Evolutionary conservation across 2,329 filamentous ascomycete genomes (phyloP).

Genomic region (Hymenotorrendiella dingleyae): DNA sequence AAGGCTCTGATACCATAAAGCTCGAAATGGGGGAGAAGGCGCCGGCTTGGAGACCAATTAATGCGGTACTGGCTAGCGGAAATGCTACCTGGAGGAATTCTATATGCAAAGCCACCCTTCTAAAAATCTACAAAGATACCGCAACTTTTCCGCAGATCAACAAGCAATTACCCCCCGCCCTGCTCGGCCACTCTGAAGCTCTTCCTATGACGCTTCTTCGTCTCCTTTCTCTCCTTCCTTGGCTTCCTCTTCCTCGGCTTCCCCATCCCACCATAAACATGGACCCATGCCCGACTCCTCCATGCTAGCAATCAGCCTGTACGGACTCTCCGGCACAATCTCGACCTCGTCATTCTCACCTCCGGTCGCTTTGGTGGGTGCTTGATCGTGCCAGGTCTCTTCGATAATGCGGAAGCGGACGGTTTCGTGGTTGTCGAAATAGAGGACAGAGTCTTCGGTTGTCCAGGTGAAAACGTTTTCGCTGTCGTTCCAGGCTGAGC

Average conservation of each 20-base stretch:
- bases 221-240: not conserved
- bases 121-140: not conserved
- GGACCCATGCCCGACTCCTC: conserved; percentile 55
- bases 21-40: no score
- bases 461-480: conserved; percentile 85
- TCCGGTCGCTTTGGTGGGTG: conserved; percentile 61
- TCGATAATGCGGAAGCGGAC: conserved; percentile 80
- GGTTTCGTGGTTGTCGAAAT: conserved; percentile 84
- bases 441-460: conserved; percentile 66
- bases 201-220: no score
- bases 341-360: conserved; percentile 49
- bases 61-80: no score
- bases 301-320: conserved; percentile 63
- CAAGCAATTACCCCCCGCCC: not conserved
- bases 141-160: not conserved
- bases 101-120: not conserved
- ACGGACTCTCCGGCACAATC: conserved; percentile 54
- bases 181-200: not conserved
- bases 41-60: no score
- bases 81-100: no score
- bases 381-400: conserved; percentile 89
- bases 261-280: conserved; percentile 57
- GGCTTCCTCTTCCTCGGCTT: conserved; percentile 14
- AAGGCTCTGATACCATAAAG: no score
- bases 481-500: conserved; percentile 65